Base-by-base conservation (phyloP, 768 basidiomycete species). In the Leccinellum luteum region DNA sequence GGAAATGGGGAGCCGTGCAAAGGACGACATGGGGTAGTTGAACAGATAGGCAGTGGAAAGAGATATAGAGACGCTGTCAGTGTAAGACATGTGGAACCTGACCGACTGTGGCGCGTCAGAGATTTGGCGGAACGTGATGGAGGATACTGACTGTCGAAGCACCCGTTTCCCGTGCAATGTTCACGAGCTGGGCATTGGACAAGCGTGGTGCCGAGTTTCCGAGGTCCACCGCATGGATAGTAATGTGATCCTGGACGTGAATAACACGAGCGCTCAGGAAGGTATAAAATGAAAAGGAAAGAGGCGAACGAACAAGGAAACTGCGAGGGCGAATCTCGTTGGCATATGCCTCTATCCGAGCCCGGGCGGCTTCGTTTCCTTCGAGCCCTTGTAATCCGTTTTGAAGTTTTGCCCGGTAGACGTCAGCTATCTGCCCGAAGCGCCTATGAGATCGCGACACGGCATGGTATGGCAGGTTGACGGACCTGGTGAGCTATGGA, bases 311-410 rank as follows among this genome's bases (percentile, higher is more conserved):
- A 69, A 90, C 90, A 66, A 92, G 71, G 66, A 91, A 84, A 14
- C 81, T 79, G 21, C 79, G 70, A 30, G 92, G 89, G 31, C 90
- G 84, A 58, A 87, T 82, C 56, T 79, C 81, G 69, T 98, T 97
- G 31, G 89, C 85, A 70, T 86, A 94, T 32, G 79, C 79, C 72
- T 98, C 93, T 44, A 96, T 82, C 59, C 84, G 82, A 68, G 78
- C 80, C 54, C 94, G 83, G 13, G 90, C 91, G 27, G 89, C 80
- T 65, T 96, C 94, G 58, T 93, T 89, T 3, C 93, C 94, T 55
- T 91, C 85, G 9, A 79, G 64, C 0, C 90, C 92, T 3, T 82
- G 64, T 12, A 86, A 65, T 59, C 89, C 86, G 57, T 88, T 82
- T 57, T 90, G 80, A 58, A 96, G 69, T 73, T 90, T 90, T 51